These are phyloP conservation scores for Ulmus americana DNA, from an alignment of 331 rosid genomes.

Conservation along the genomic window DNA sequence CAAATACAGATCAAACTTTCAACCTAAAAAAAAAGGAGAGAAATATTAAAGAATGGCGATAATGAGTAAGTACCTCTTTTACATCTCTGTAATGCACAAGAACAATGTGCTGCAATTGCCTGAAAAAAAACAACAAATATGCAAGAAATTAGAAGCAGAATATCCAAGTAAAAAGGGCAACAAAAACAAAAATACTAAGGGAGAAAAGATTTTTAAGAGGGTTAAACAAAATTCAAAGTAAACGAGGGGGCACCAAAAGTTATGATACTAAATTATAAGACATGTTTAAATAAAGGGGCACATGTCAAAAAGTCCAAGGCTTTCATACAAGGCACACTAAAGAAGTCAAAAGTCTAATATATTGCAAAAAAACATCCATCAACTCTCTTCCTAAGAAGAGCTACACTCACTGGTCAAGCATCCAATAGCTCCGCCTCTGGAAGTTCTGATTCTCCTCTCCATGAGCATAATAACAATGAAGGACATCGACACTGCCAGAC, in stretches of 20 bases:
- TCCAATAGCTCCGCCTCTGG: slow-evolving; percentile 77
- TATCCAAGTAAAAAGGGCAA: not conserved
- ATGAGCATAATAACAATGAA: slow-evolving; percentile 77
- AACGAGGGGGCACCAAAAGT: not conserved
- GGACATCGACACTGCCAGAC: slow-evolving; percentile 65
- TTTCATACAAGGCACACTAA: not conserved
- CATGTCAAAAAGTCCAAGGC: not conserved
- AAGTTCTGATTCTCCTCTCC: slow-evolving; percentile 64
- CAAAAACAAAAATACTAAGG: not conserved
- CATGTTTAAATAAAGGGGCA: not conserved
- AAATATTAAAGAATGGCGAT: not conserved
- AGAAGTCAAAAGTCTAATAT: not conserved
- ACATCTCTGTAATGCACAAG: slow-evolving; percentile 72
- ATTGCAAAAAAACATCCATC: not conserved
- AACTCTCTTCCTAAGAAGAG: slow-evolving; percentile 7
- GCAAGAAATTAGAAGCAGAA: slow-evolving; percentile 2
- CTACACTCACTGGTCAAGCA: slow-evolving; percentile 63
- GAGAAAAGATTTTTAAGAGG: not conserved
- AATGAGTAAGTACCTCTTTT: slow-evolving; percentile 41
- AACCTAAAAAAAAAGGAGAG: not conserved
- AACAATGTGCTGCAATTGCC: slow-evolving; percentile 66
- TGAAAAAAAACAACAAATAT: slow-evolving; percentile 31
- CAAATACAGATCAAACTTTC: not conserved
- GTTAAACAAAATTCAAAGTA: not conserved
- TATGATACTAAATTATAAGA: not conserved